These are phyloP conservation scores for Apiotrichum akiyoshidainum DNA, from an alignment of 1,284 basidiomycete genomes.

Conservation along the genomic window DNA sequence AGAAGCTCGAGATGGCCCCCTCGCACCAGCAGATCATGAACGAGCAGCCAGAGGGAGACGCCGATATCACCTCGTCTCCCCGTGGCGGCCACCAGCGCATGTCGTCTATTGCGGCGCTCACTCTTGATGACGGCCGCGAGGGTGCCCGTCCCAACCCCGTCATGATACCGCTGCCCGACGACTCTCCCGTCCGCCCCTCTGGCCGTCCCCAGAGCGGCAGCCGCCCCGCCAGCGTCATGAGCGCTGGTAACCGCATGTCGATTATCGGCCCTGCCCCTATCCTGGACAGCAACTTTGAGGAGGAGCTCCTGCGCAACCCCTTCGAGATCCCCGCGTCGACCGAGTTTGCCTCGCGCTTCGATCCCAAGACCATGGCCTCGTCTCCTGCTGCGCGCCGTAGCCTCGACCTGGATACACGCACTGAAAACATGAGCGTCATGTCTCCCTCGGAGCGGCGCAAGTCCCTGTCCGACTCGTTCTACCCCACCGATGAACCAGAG, in stretches of 20 bases:
- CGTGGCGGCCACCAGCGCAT: neutral
- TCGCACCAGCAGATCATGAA: neutral
- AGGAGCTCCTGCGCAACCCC: constrained; percentile 32
- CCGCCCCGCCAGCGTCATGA: constrained; percentile 1
- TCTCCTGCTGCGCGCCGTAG: constrained; percentile 1
- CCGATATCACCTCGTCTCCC: neutral
- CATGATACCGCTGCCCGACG: constrained; percentile 29
- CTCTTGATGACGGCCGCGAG: neutral
- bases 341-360: constrained; percentile 39
- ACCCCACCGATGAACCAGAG: neutral
- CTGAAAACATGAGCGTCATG: neutral
- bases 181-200: constrained; percentile 2
- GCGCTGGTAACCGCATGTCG: neutral
- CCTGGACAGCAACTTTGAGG: constrained; percentile 12
- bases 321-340: constrained; percentile 44
- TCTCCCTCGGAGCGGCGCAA: constrained; percentile 1
- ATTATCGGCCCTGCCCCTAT: constrained; percentile 4
- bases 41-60: neutral
- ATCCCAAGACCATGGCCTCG: constrained; percentile 34
- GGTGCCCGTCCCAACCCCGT: constrained; percentile 9
- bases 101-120: neutral
- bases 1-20: neutral
- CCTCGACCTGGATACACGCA: neutral
- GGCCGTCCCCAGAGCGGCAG: neutral
- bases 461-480: constrained; percentile 1